phyloP scores from a whole-genome alignment of 202 grass and related monocot species.

The Zoysia matrella region DNA sequence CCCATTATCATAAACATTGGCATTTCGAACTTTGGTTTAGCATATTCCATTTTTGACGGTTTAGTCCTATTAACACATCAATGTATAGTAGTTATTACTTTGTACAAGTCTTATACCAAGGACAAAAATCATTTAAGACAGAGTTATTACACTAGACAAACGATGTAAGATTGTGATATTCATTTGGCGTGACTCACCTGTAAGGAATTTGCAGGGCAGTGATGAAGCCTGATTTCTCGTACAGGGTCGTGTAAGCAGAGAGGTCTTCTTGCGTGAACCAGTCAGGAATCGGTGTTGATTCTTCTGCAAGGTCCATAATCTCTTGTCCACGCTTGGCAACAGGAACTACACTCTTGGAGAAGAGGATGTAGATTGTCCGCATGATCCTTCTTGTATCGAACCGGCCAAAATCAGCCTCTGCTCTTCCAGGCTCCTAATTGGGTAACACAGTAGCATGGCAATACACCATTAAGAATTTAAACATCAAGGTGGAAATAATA shows the following conservation, averaged over 20 bases:
- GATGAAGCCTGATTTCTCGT: constrained; percentile 56
- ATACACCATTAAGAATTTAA: neutral
- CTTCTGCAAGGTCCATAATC: constrained; percentile 63
- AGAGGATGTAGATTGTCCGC: constrained; percentile 68
- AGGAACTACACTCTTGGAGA: constrained; percentile 57
- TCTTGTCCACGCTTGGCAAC: constrained; percentile 56
- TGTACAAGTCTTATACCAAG: too few relatives aligned
- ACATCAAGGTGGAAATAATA: neutral
- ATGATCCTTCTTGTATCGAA: constrained; percentile 54
- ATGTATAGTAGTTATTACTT: too few relatives aligned
- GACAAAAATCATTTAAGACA: neutral
- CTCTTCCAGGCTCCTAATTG: constrained; percentile 60
- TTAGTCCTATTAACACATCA: constrained; percentile 30
- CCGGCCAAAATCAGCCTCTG: constrained; percentile 53
- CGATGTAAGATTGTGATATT: neutral
- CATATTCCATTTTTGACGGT: neutral
- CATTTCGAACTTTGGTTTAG: constrained; percentile 52
- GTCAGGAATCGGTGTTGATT: constrained; percentile 43
- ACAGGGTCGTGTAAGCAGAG: constrained; percentile 48
- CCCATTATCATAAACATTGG: constrained; percentile 66
- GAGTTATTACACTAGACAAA: neutral
- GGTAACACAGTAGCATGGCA: neutral
- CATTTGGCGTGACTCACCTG: constrained; percentile 30
- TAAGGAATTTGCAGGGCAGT: constrained; percentile 65
- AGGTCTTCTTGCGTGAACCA: constrained; percentile 64